phyloP scores from a whole-genome alignment of 1,139 yeast genomes.

The Yarrowia galli region DNA sequence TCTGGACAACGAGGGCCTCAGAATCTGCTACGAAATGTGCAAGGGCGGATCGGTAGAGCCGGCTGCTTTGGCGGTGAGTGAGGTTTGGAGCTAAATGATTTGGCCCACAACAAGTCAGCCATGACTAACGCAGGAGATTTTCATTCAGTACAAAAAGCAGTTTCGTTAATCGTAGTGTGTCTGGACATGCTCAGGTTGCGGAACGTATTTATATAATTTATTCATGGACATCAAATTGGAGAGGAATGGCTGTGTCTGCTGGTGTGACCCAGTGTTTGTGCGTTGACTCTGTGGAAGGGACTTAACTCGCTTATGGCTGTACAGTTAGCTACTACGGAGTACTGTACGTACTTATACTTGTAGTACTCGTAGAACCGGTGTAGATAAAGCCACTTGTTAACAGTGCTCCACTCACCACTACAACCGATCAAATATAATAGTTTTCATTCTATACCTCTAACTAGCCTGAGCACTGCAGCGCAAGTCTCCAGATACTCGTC shows the following conservation, averaged over 20 bases:
- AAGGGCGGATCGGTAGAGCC: conserved; percentile 30
- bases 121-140: conserved; percentile 25
- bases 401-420: neutral
- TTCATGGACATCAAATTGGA: neutral
- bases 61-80: conserved; percentile 29
- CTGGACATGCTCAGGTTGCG: neutral
- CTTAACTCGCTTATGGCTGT: too few species aligned
- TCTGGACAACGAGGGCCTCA: conserved; percentile 14
- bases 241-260: too few species aligned
- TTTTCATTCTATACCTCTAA: conserved; percentile 15
- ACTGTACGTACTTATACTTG: too few species aligned
- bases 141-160: conserved; percentile 22
- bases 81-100: neutral
- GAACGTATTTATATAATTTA: conserved; percentile 6
- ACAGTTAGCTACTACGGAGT: too few species aligned
- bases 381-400: too few species aligned
- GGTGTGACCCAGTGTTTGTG: too few species aligned
- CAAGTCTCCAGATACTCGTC: neutral
- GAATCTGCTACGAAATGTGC: conserved; percentile 33
- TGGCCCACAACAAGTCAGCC: neutral
- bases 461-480: neutral
- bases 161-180: conserved; percentile 1
- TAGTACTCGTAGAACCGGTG: too few species aligned
- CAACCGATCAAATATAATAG: neutral
- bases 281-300: too few species aligned